These are phyloP conservation scores for Sphagnum contortum DNA, from an alignment of 225 moss, liverwort and hornwort species.

Conservation along the genomic window DNA sequence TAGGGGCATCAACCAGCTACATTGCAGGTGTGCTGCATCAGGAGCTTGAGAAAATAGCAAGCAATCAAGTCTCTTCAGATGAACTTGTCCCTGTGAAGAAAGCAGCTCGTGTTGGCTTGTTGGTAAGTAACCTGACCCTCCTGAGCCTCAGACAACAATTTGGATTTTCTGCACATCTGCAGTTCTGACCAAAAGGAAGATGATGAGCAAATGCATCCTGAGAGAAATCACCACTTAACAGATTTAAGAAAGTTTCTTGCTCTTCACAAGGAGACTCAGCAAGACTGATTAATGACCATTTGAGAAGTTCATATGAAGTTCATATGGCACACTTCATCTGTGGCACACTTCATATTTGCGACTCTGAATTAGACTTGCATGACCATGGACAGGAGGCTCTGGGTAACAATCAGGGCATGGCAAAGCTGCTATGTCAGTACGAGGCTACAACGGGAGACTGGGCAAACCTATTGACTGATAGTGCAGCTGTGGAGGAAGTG, in stretches of 20 bases:
- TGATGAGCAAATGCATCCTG: no score
- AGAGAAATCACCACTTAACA: no score
- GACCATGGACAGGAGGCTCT: conserved; percentile 20
- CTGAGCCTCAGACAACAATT: background rate
- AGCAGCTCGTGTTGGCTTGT: conserved; percentile 9
- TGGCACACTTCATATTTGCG: no score
- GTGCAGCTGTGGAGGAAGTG: conserved; percentile 16
- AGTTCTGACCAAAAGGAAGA: no score
- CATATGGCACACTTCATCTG: no score
- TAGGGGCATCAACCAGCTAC: conserved; percentile 18
- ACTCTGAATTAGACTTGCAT: no score
- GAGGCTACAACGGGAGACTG: conserved; percentile 20
- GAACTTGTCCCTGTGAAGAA: conserved; percentile 26
- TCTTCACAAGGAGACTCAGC: no score
- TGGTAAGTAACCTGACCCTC: conserved; percentile 9
- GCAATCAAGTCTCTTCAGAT: conserved; percentile 7
- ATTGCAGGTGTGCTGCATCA: conserved; percentile 18
- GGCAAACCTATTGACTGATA: conserved; percentile 18
- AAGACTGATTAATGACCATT: no score
- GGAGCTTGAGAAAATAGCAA: conserved; percentile 17
- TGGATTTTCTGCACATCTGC: background rate
- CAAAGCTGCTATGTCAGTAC: conserved; percentile 21
- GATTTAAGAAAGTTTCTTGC: no score
- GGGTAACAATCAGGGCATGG: conserved; percentile 25
- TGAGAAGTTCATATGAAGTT: no score